Evolutionary conservation across 495 filamentous ascomycete genomes (phyloP).

Genomic region (Saxophila tyrrhenica): DNA sequence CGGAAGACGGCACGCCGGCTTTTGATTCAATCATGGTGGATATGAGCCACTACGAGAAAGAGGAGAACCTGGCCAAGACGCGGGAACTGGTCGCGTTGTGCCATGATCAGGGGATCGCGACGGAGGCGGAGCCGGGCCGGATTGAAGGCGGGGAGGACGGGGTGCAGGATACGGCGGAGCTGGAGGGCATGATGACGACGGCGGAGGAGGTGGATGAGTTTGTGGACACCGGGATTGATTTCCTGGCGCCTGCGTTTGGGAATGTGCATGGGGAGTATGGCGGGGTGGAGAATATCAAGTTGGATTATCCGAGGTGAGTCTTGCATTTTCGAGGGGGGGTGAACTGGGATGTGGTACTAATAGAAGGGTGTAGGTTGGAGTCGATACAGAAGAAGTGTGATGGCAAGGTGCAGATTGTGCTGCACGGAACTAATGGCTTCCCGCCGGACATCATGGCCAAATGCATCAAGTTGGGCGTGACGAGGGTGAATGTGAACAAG

Average conservation of each 20-base stretch:
- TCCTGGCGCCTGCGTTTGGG: slow-evolving; percentile 73
- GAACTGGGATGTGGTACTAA: slow-evolving; percentile 37
- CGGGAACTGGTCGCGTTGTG: slow-evolving; percentile 60
- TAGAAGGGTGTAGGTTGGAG: slow-evolving; percentile 35
- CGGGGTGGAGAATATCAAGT: slow-evolving; percentile 56
- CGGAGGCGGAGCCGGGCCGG: slow-evolving; percentile 69
- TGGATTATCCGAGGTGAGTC: slow-evolving; percentile 50
- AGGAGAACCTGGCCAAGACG: slow-evolving; percentile 64
- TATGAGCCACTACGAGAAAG: slow-evolving; percentile 59
- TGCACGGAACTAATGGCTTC: slow-evolving; percentile 41
- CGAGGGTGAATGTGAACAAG: slow-evolving; percentile 25
- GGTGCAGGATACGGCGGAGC: slow-evolving; percentile 60
- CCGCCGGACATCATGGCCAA: slow-evolving; percentile 16
- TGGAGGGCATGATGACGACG: slow-evolving; percentile 66
- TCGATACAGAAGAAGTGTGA: slow-evolving; percentile 52
- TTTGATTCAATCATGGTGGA: slow-evolving; percentile 31
- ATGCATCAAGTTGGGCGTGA: slow-evolving; percentile 19
- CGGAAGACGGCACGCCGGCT: slow-evolving; percentile 18
- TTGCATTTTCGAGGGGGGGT: slow-evolving; percentile 14
- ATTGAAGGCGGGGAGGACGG: slow-evolving; percentile 83
- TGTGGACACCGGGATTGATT: slow-evolving; percentile 68
- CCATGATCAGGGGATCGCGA: slow-evolving; percentile 61
- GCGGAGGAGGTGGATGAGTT: slow-evolving; percentile 67
- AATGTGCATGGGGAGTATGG: slow-evolving; percentile 75
- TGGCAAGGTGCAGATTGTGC: slow-evolving; percentile 51